A percentile compares a stretch with the other conserved stretches of the same genome.
phyloP scores from a whole-genome alignment of 2,329 filamentous ascomycete species.

The Xylaria sp. region DNA sequence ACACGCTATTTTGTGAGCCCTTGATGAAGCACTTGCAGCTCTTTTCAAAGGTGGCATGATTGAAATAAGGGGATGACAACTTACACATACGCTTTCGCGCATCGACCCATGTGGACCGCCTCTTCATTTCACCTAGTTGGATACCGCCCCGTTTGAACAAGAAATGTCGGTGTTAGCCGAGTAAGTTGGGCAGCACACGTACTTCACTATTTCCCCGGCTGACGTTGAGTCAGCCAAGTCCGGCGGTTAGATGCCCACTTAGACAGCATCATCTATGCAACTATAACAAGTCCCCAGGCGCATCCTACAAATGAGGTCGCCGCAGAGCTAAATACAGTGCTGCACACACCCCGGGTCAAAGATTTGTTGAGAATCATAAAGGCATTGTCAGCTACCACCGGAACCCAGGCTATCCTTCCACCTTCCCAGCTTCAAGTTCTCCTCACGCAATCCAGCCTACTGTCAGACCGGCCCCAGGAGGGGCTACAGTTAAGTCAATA shows the following conservation, averaged over 20 bases:
- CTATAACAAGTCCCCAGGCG: slow-evolving; percentile 49
- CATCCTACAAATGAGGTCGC: slow-evolving; percentile 42
- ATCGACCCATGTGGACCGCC: slow-evolving; percentile 31
- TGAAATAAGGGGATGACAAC: slow-evolving; percentile 30
- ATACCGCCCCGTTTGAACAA: slow-evolving; percentile 8
- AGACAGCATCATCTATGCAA: slow-evolving; percentile 63
- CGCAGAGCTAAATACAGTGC: slow-evolving; percentile 54
- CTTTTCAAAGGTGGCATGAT: slow-evolving; percentile 32
- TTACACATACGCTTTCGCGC: slow-evolving; percentile 16
- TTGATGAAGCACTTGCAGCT: slow-evolving; percentile 12
- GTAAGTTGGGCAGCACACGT: slow-evolving; percentile 44
- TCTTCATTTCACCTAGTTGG: slow-evolving; percentile 8
- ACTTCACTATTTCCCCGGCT: slow-evolving; percentile 21
- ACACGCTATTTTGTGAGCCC: background rate
- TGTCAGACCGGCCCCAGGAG: slow-evolving; percentile 42
- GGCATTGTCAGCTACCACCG: slow-evolving; percentile 71
- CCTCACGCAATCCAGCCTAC: slow-evolving; percentile 66
- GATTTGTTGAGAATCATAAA: slow-evolving; percentile 72
- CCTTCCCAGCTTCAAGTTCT: slow-evolving; percentile 64
- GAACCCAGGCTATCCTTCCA: slow-evolving; percentile 66
- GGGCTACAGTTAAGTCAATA: slow-evolving; percentile 51
- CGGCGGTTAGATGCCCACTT: slow-evolving; percentile 69
- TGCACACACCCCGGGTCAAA: slow-evolving; percentile 60
- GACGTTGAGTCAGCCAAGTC: slow-evolving; percentile 51
- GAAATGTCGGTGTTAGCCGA: slow-evolving; percentile 56